These are phyloP conservation scores for Albizia julibrissin DNA, from an alignment of 306 rosid species.

Conservation along the genomic window DNA sequence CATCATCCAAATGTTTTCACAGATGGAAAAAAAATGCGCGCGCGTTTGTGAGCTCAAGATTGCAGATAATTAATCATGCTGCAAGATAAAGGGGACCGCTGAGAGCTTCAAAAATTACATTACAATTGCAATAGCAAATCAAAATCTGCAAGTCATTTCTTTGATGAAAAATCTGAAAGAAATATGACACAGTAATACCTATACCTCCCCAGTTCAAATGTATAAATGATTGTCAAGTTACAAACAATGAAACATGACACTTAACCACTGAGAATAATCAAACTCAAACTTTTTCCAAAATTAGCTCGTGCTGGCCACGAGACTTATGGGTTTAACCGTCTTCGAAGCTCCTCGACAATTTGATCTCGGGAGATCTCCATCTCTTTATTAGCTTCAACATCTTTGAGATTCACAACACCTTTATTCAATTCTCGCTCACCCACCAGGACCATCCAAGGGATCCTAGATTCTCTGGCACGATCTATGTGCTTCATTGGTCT, in stretches of 20 bases:
- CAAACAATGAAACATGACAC: neutral
- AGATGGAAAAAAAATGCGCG: neutral
- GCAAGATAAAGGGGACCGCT: neutral
- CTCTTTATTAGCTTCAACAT: slow-evolving; percentile 46
- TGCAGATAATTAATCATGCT: slow-evolving; percentile 9
- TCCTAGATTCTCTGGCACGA: slow-evolving; percentile 70
- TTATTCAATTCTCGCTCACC: slow-evolving; percentile 74
- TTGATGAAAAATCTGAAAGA: neutral
- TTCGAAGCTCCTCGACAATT: slow-evolving; percentile 65
- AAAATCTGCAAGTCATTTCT: neutral
- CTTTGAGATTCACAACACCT: slow-evolving; percentile 64
- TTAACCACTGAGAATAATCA: neutral
- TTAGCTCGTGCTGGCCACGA: neutral
- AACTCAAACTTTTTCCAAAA: neutral
- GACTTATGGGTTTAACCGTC: slow-evolving; percentile 44
- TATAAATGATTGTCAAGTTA: neutral
- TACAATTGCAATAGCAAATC: neutral
- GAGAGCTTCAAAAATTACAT: neutral
- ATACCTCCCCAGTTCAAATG: neutral
- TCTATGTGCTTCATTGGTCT: slow-evolving; percentile 67
- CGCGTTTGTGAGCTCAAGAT: neutral
- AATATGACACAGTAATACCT: slow-evolving; percentile 1
- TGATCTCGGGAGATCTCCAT: slow-evolving; percentile 45
- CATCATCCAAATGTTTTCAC: neutral
- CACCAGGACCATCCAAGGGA: slow-evolving; percentile 84